Evolutionary conservation across 2,329 filamentous ascomycete genomes (phyloP), one percentile per base, ranked within the genome.

Genomic region (Meredithiella fracta): DNA sequence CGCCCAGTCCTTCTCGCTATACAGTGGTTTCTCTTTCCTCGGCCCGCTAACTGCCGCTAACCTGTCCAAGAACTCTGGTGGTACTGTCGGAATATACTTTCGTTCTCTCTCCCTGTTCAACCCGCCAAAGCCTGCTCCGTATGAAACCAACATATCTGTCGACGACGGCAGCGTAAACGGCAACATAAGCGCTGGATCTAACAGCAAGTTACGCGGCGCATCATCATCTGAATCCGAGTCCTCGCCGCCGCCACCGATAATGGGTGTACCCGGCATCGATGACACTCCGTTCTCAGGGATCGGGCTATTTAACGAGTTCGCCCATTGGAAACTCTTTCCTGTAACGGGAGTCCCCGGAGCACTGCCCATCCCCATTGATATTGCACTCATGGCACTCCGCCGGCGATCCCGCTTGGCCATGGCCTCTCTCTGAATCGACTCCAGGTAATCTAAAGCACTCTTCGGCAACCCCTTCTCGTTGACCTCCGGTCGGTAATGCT

Each of bases 81-180:
- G 91, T 54, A 98, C 86, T 0, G 87, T 94, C 1, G 92, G 92
- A 49, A 95, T 94, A 67, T 98, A 98, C 70, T 95, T 95, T 61
- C 88, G 77, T 68, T 94, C 92, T 57, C 89, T 77, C 69, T 97
- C 92, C 60, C 85, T 78, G 70, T 98, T 95, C 50, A 92, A 73
- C 0, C 92, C 92, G 3, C 92, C 92, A 64, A 97, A 92, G 0
- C 92, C 92, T 11, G 92, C 90, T 0, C 92, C 92, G 64, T 94
- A 98, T 61, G 83, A 91, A 51, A 98, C 80, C 51, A 97, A 76
- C 92, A 98, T 98, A 67, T 98, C 92, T 25, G 90, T 97, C 57
- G 88, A 92, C 1, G 91, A 95, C 1, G 92, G 92, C 26, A 98
- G 73, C n/a, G 85, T 85, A 66, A 98, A 98, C 0, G 92, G 92